Evolutionary conservation across 1,139 yeast genomes (phyloP), one percentile per base, ranked within the genome.

Genomic region (Yamadazyma diospyri): DNA sequence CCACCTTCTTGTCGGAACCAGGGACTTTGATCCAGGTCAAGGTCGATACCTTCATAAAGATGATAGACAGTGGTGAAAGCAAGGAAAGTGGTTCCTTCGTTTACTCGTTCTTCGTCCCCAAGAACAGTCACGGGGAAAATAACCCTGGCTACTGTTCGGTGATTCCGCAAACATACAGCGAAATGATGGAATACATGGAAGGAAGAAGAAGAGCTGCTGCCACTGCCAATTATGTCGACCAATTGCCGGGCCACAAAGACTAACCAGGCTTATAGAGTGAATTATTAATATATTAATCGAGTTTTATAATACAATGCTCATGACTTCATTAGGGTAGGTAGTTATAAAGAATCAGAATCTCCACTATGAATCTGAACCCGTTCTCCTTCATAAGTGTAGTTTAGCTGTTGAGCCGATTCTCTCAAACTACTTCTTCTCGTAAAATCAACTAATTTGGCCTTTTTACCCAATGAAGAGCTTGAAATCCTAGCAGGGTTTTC

Each of bases 151-250:
- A 67, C 50, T 71, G 77, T 28, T 76, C 88, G 4, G 89, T 88
- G 33, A 68, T 88, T 36, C 97, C 97, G 6, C 86, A 84, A 55
- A 78, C 94, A 1, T 88, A 88, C 54, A 73, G 81, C 16, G 97
- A 88, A 57, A 88, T 88, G 95, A 87, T 88, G 81, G 84, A 80
- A 49, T 88, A 83, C 53, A 71, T 88, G 18, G 89, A 83, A 50
- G 97, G 94, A 22, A 77, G 95, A 61, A 80, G 97, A 67, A 78
- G 94, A 60, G 94, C 95, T 4, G 71, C 69, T 32, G 94, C 82
- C 36, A 86, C 95, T 16, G 89, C 92, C 29, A 69, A 71, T 36
- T 86, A 70, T 51, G 85, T 80, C 8, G 71, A 67, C 36, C 59
- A 67, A 14, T 58, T 65, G 30, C 66, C 68, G 15, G 35, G 27